Percentiles rank a stretch among this genome's conserved stretches.
Evolutionary conservation across 2,329 filamentous ascomycete genomes (phyloP).

Genomic region (Cytospora schulzeri): DNA sequence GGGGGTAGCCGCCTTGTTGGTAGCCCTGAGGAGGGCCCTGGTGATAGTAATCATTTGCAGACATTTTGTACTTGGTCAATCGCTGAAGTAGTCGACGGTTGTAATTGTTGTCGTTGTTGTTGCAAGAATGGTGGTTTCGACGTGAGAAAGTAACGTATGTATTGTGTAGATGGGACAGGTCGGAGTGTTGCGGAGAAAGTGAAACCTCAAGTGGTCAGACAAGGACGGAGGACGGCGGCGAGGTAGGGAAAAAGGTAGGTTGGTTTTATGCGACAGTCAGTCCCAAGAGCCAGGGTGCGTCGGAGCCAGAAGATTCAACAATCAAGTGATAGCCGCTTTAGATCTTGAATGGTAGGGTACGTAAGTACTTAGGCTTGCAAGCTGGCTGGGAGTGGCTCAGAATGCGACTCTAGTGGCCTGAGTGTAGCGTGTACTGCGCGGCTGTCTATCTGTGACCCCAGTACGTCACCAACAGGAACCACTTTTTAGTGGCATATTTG

Average conservation of each 20-base stretch:
- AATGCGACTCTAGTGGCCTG: background rate
- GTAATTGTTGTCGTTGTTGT: background rate
- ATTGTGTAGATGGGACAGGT: conserved; percentile 10
- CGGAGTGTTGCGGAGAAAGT: conserved; percentile 13
- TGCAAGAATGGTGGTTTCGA: conserved; percentile 14
- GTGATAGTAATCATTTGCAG: conserved; percentile 41
- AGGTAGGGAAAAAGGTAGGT: conserved; percentile 10
- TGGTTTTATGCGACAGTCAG: conserved; percentile 14
- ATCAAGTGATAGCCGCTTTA: background rate
- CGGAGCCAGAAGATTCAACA: background rate
- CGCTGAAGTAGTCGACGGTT: background rate
- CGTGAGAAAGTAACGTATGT: conserved; percentile 18
- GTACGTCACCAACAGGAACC: background rate
- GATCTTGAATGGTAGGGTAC: background rate
- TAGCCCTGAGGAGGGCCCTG: conserved; percentile 37
- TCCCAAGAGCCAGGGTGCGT: background rate
- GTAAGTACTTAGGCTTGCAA: background rate
- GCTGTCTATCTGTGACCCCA: too few relatives aligned
- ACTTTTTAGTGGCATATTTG: background rate
- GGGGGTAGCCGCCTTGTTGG: conserved; percentile 35
- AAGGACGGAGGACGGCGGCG: conserved; percentile 10
- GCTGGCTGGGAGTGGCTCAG: background rate
- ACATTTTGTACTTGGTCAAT: conserved; percentile 34
- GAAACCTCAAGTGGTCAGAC: conserved; percentile 15
- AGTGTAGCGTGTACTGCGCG: background rate